Evolutionary conservation across 2,329 filamentous ascomycete genomes (phyloP).

Genomic region (Exserohilum turcica): DNA sequence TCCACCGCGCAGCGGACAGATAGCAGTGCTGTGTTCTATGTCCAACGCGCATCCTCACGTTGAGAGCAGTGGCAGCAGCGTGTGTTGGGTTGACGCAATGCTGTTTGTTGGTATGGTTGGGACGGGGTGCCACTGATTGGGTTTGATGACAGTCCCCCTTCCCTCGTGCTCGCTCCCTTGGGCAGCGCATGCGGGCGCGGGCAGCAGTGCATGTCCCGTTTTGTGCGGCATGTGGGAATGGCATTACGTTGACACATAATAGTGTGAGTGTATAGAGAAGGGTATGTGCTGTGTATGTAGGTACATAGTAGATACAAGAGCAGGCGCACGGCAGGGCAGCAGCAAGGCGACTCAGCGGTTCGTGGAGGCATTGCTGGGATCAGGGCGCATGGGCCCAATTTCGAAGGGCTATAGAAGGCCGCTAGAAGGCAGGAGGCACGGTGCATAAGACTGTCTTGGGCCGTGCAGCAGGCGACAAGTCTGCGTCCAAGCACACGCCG

Average conservation of each 20-base stretch:
- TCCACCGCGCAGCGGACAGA: conserved; percentile 24
- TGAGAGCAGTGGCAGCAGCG: background rate
- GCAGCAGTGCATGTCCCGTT: background rate
- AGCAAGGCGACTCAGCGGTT: conserved; percentile 18
- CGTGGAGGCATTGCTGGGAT: conserved; percentile 18
- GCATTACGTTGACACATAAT: too few relatives aligned
- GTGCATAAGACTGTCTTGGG: conserved; percentile 27
- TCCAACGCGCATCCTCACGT: background rate
- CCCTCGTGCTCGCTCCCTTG: too few relatives aligned
- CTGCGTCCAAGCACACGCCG: conserved; percentile 23
- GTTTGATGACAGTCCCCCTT: too few relatives aligned
- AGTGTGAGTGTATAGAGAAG: too few relatives aligned
- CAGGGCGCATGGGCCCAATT: conserved; percentile 20
- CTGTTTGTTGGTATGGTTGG: background rate
- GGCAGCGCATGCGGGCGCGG: too few relatives aligned
- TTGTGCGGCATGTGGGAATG: background rate
- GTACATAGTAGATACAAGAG: too few relatives aligned
- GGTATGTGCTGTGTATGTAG: too few relatives aligned
- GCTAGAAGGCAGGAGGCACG: conserved; percentile 30
- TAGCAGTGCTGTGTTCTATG: too few relatives aligned
- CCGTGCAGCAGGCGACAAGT: conserved; percentile 28
- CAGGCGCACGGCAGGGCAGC: too few relatives aligned
- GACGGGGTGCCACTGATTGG: background rate
- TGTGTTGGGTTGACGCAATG: background rate
- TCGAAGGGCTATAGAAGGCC: conserved; percentile 33